Conservation (phyloP, 331 rosid species). For the Dryas integrifolia region DNA sequence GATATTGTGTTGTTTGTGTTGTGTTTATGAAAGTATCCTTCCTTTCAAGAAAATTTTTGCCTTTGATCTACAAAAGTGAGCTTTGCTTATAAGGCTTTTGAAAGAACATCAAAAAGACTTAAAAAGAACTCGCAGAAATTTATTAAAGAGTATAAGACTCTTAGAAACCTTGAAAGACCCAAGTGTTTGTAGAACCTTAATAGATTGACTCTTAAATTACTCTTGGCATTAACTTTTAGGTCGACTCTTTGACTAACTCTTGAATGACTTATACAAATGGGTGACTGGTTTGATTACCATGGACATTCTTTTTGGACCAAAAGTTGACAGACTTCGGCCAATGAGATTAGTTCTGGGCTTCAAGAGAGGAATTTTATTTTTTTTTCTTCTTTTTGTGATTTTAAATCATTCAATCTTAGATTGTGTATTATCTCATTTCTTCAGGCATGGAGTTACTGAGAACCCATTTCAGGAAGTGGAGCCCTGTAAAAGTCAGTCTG, state of each 20-base stretch:
- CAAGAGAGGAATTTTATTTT: neutral
- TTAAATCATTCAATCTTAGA: neutral
- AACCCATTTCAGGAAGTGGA: constrained; percentile 53
- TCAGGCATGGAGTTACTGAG: constrained; percentile 68
- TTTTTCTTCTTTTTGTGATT: neutral
- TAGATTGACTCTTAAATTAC: neutral
- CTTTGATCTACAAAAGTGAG: neutral
- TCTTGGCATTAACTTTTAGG: neutral
- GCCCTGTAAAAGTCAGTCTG: constrained; percentile 54
- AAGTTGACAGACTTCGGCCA: too few species aligned
- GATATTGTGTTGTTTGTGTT: too few species aligned
- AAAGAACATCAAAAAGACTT: neutral
- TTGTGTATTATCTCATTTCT: constrained; percentile 18
- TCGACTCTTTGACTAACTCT: neutral
- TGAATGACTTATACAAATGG: neutral
- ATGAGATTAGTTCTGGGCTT: neutral
- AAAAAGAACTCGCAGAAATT: neutral
- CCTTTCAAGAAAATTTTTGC: too few species aligned
- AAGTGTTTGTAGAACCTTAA: neutral
- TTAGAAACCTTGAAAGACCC: too few species aligned
- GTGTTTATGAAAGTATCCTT: too few species aligned
- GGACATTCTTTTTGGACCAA: constrained; percentile 3
- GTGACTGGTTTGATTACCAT: neutral
- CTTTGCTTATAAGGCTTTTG: neutral
- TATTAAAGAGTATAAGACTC: neutral